Percentiles rank a stretch among this genome's conserved stretches.
Evolutionary conservation across 2,329 filamentous ascomycete genomes (phyloP).

Genomic region (Fusarium sp.): DNA sequence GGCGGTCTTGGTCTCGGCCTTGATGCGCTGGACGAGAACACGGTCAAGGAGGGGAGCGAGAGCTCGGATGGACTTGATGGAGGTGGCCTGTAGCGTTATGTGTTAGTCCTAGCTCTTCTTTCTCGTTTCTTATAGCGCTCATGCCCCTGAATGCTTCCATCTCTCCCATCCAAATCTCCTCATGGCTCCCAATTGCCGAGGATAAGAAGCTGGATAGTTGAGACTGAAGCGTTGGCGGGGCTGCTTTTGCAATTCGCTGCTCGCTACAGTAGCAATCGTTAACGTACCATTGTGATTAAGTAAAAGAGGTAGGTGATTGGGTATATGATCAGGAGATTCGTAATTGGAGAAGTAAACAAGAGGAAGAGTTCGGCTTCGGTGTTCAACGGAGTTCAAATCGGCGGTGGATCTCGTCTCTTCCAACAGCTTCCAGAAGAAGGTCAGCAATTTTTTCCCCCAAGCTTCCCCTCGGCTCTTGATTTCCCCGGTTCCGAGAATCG

Average conservation of each 20-base stretch:
- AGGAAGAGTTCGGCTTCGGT: slow-evolving; percentile 29
- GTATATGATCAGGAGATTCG: slow-evolving; percentile 22
- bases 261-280: background rate
- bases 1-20: slow-evolving; percentile 96
- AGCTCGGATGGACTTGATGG: slow-evolving; percentile 93
- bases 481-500: slow-evolving; percentile 47
- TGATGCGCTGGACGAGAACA: slow-evolving; percentile 96
- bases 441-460: slow-evolving; percentile 50
- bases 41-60: slow-evolving; percentile 97
- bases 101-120: slow-evolving; percentile 2
- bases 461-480: slow-evolving; percentile 42
- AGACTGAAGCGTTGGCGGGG: slow-evolving; percentile 1
- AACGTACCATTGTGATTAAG: slow-evolving; percentile 46
- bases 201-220: slow-evolving; percentile 18
- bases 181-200: slow-evolving; percentile 35
- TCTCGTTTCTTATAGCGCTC: background rate
- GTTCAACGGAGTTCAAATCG: slow-evolving; percentile 41
- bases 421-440: slow-evolving; percentile 53
- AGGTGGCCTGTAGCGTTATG: slow-evolving; percentile 61
- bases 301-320: background rate
- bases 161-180: background rate
- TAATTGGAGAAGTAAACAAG: slow-evolving; percentile 20
- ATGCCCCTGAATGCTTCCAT: slow-evolving; percentile 6
- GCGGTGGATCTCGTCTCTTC: slow-evolving; percentile 49
- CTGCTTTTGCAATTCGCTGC: background rate